Evolutionary conservation across 2,329 filamentous ascomycete species (phyloP).

Genomic region (Aureobasidium leucospermi): DNA sequence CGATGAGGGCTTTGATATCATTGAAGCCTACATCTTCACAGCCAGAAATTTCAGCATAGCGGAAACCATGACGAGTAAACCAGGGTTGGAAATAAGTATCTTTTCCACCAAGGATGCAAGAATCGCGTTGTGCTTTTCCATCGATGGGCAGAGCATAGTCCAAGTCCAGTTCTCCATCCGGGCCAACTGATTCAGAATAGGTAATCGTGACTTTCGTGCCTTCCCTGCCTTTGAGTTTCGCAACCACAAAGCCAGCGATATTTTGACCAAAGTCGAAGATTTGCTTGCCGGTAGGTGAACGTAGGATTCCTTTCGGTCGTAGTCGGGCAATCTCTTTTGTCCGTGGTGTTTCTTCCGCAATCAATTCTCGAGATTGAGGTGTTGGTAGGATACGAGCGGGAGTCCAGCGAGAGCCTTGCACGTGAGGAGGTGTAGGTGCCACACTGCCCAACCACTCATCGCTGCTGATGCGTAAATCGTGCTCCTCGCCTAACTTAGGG

Average conservation of each 20-base stretch:
- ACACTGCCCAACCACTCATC: conserved; percentile 1
- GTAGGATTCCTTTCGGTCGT: conserved; percentile 5
- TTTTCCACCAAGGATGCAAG: background rate
- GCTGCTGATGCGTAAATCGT: background rate
- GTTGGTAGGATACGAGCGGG: background rate
- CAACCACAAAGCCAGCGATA: conserved; percentile 5
- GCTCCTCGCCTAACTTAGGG: conserved; percentile 4
- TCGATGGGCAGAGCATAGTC: background rate
- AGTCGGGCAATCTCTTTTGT: background rate
- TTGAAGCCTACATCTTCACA: conserved; percentile 6
- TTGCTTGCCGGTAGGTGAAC: conserved; percentile 3
- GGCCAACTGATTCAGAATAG: background rate
- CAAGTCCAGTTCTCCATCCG: conserved; percentile 3
- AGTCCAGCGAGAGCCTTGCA: background rate
- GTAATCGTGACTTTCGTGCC: conserved; percentile 4
- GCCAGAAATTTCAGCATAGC: background rate
- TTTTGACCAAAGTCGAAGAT: conserved; percentile 12
- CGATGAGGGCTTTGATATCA: background rate
- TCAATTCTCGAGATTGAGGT: background rate
- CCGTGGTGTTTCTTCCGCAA: conserved; percentile 8
- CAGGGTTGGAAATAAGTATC: conserved; percentile 5
- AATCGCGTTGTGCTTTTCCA: background rate
- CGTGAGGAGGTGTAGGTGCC: background rate
- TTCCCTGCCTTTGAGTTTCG: background rate
- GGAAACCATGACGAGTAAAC: conserved; percentile 7